phyloP scores from a whole-genome alignment of 2,329 filamentous ascomycete genomes.

The Colletotrichum euphorbiae region DNA sequence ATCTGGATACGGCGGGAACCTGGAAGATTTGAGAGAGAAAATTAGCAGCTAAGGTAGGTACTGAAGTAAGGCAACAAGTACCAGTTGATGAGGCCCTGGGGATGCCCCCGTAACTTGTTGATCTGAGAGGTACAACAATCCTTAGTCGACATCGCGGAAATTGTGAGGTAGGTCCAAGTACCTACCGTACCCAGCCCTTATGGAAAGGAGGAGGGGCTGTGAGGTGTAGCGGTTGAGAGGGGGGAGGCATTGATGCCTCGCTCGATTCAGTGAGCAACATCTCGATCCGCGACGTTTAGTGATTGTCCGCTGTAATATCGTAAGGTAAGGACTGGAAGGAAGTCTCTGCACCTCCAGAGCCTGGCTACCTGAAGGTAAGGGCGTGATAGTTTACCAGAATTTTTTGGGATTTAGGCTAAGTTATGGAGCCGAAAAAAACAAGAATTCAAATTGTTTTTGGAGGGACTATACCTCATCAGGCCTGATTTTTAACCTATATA shows the following conservation, averaged over 20 bases:
- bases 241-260: neutral
- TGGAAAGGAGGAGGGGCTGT: no score
- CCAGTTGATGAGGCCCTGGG: slow-evolving; percentile 14
- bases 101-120: slow-evolving; percentile 4
- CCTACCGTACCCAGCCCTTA: neutral
- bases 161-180: no score
- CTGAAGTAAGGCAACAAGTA: neutral
- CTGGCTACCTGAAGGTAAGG: no score
- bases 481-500: no score
- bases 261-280: slow-evolving; percentile 30
- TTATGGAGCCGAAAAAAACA: no score
- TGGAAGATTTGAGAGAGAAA: neutral
- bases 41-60: neutral
- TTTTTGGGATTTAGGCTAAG: no score
- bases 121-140: neutral
- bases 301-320: neutral
- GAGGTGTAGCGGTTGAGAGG: no score
- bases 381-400: no score
- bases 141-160: no score
- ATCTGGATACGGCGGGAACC: slow-evolving; percentile 12
- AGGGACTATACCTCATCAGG: no score
- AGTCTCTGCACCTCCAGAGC: no score
- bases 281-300: slow-evolving; percentile 23
- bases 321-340: neutral
- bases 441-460: no score